Base-by-base conservation (phyloP, 164 flowering plant genomes). In the Magnolia sinica region DNA sequence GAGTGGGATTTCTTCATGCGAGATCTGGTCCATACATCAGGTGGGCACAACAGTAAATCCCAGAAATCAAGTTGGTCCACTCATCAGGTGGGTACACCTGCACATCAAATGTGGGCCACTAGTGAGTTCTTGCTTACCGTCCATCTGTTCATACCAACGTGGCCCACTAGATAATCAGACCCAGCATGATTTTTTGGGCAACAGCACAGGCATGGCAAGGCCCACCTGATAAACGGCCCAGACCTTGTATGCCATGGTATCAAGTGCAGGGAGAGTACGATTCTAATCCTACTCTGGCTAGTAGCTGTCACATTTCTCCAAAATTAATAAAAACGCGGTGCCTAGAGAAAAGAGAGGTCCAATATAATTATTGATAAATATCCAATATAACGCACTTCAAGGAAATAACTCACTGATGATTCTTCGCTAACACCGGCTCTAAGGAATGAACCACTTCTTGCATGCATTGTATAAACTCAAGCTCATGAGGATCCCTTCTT, bases 401-500 rank as follows among this genome's bases (percentile, higher is more conserved):
- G 61, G 18, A 55, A 55, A 10, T 55, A 74, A 88, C 98, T 90
- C 85, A 96, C 99, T 87, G 94, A 63, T 97, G 84, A 88, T 94
- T 96, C 83, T 91, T 96, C 64, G 95, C 90, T 78, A 96, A 90
- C 63, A 96, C 99, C 84, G 98, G 87, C 77, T 94, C 99, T 73
- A 96, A 81, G 75, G 96, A 92, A 86, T 94, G 98, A 75, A 94
- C 91, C 23, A 83, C 89, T 88, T 94, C 98, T 87, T 93, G 98
- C 69, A 92, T 91, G 70, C 90, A 89, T 83, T 96, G 99, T 79
- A 96, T 88, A 80, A 91, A 96, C 86, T 96, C 99, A 70, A 83
- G 77, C 80, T 96, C 99, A 81, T 96, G 89, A 79, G 99, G 99
- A 81, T 96, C 99, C 89, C 98, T 91, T 89, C 89, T 91, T 55